Base-by-base conservation (phyloP, 345 rosid genomes). In the Reutealis trisperma region DNA sequence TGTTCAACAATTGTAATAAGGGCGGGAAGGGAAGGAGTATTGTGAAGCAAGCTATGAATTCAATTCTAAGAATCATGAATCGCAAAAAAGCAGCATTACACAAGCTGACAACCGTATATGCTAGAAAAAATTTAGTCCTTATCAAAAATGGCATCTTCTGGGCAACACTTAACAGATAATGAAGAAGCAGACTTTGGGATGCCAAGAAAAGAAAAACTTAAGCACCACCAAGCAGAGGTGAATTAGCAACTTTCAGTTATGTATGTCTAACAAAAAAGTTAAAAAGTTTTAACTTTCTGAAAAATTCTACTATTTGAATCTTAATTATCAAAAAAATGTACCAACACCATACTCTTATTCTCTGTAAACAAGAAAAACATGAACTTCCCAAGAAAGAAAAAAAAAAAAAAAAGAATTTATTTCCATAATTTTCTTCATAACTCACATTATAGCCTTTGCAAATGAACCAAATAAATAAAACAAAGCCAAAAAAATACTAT, bases 401-500 rank as follows among this genome's bases (percentile, higher is more conserved):
- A 30, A 18, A 12, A 6, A 16, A 64, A 10, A 54, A 54, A 5
- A 0, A 22, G 21, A 54, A 54, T 47, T 1, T 2, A 47, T 47
- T 47, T 47, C 51, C 51, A 47, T 47, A 47, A 9, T 47, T 47
- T 47, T 70, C 52, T 54, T 70, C 37, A 70, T 10, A 19, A 47
- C 11, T 47, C 13, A 47, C 51, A 47, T 9, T 47, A 47, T 37
- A 47, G 51, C 0, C 51, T 47, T 9, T 9, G 2, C 14, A 47
- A 10, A 51, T 51, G 15, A 70, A 30, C 21, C 13, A 3, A 72
- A 47, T 19, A 73, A 67, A 27, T 14, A 12, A 41, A 22, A 70
- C 60, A 69, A 47, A 79, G 41, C 63, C 8, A 54, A 18, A 54
- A 54, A 54, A 44, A 15, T 16, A 67, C 70, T 21, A 34, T 66